These are phyloP conservation scores for Mucor lusitanicus DNA, from an alignment of 371 early-diverging fungal genomes.

Conservation along the genomic window DNA sequence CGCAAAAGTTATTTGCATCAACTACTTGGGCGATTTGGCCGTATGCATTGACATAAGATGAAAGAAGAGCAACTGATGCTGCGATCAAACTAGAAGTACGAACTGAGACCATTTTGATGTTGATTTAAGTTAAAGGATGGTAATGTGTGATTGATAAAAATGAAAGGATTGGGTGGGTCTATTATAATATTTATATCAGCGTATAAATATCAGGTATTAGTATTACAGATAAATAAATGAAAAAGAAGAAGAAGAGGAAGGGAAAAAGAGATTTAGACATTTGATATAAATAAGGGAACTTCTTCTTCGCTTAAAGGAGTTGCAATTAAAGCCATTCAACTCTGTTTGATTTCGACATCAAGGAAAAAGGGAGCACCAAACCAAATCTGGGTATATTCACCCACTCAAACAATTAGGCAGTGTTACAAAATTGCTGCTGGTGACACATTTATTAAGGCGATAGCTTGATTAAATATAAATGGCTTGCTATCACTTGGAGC, in stretches of 20 bases:
- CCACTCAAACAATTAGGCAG: background rate
- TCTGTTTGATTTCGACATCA: background rate
- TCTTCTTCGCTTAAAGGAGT: slow-evolving; percentile 15
- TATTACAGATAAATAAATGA: background rate
- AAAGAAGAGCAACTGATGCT: slow-evolving; percentile 11
- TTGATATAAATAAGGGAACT: slow-evolving; percentile 1
- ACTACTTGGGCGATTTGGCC: slow-evolving; percentile 45
- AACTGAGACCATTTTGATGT: slow-evolving; percentile 10
- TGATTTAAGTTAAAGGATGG: background rate
- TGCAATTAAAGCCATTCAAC: slow-evolving; percentile 7
- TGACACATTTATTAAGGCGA: background rate
- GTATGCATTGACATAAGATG: slow-evolving; percentile 25
- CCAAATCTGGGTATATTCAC: slow-evolving; percentile 9
- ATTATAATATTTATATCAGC: background rate
- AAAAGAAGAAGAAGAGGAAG: background rate
- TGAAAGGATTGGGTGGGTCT: slow-evolving; percentile 10
- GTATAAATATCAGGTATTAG: background rate
- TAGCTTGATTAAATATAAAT: background rate
- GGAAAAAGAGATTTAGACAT: background rate
- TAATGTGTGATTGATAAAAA: background rate
- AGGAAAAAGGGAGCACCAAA: slow-evolving; percentile 3
- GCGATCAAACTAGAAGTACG: slow-evolving; percentile 2
- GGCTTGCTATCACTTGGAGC: slow-evolving; percentile 1
- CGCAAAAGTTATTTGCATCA: slow-evolving; percentile 48
- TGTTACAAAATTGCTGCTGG: background rate